Evolutionary conservation across 441 rosid genomes (phyloP), one percentile per base, ranked within the genome.

Genomic region (Croton setiger): DNA sequence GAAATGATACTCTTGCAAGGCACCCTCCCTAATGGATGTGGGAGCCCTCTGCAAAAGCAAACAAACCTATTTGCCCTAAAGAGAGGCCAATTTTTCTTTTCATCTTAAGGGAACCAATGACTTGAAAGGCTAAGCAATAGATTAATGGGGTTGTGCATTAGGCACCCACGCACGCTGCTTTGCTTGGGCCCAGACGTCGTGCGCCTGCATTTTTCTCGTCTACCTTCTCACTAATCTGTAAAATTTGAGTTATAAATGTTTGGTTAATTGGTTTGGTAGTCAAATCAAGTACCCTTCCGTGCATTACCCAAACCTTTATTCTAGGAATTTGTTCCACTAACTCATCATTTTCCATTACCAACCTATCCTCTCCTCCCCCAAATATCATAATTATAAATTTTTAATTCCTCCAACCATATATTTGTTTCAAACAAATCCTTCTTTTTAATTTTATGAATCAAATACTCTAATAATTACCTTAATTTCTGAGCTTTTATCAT

Each of bases 211-310:
- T 21, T 71, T 47, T 69, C 44, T 51, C 68, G 0, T 23, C 76
- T 62, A 27, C 31, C 31, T 27, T 27, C 31, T 27, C 2, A 27
- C n/a, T n/a, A n/a, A 27, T 27, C 31, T 27, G 1, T 27, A 27
- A 27, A 27, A 27, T 27, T n/a, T 27, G 31, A 27, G 31, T 27
- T 27, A 27, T n/a, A n/a, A n/a, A n/a, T n/a, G n/a, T n/a, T n/a
- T n/a, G n/a, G n/a, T n/a, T n/a, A n/a, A n/a, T n/a, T n/a, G n/a
- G n/a, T n/a, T n/a, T 33, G 14, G 47, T 35, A 52, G 74, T 78
- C 78, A 67, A 71, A 81, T 81, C 83, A 74, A 71, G 84, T 76
- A 73, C 80, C 80, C 81, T 36, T 79, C 85, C 80, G 76, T 76
- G 81, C 80, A 71, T 20, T 20, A 62, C 78, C 74, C 4, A 58